Base-by-base conservation (phyloP, 2,329 filamentous ascomycete genomes). In the Venturia carpophila region DNA sequence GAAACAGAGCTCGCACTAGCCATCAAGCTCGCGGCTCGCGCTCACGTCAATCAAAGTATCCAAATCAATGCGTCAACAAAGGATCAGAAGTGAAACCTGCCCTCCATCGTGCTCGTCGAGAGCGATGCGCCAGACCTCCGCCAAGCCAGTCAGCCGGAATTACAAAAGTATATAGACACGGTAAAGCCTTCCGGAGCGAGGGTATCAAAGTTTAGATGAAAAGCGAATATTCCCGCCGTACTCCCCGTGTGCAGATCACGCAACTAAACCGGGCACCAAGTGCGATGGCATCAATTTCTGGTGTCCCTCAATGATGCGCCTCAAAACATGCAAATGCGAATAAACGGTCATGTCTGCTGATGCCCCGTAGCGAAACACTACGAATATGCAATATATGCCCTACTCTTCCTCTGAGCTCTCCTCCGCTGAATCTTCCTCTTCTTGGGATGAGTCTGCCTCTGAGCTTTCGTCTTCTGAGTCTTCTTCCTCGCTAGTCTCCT, bases 341-440 rank as follows among this genome's bases (percentile, higher is more conserved):
- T n/a, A 37, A 37, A 3, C 30, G 52, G 27, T 37, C 19, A 37
- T 58, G 27, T 58, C 30, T 34, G 52, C n/a, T 58, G 30, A 13
- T 27, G 47, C 19, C 21, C 13, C 10, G 47, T 6, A 30, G 47
- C 37, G 27, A 15, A 24, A 39, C 17, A 37, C 52, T 37, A 58
- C 52, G 52, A 37, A 37, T 5, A 58, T 58, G 52, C 52, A 58
- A 19, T 27, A 24, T 3, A 21, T 9, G 27, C n/a, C 30, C 27
- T 58, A 58, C 61, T 63, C 61, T 43, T 63, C 62, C 52, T 64
- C 49, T 11, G 63, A 64, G 63, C 49, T 64, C 37, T 56, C 47
- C 24, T 64, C 63, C 39, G 60, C 49, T n/a, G 63, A 64, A 15
- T 47, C 27, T 30, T 30, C 49, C 52, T 60, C 63, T 41, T 63